A percentile compares a stretch with the other conserved stretches of the same genome.
phyloP scores from a whole-genome alignment of 2,329 filamentous ascomycete genomes.

The Exophiala alcalophila region DNA sequence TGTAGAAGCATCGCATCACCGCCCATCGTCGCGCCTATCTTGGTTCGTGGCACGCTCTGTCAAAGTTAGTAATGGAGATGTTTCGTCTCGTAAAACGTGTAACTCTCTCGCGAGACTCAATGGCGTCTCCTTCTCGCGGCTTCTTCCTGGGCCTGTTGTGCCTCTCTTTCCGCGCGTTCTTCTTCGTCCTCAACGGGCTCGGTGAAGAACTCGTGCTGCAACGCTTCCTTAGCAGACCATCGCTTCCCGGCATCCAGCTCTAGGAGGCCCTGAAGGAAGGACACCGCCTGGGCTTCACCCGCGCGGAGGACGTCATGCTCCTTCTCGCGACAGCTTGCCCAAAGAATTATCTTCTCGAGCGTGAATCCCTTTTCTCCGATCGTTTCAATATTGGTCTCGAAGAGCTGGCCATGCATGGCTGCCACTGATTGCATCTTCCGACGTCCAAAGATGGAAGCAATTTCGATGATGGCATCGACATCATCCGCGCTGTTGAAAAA shows the following conservation, averaged over 20 bases:
- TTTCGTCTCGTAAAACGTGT: too few species aligned
- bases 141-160: slow-evolving; percentile 20
- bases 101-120: slow-evolving; percentile 1
- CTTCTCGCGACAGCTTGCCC: slow-evolving; percentile 79
- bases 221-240: slow-evolving; percentile 43
- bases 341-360: slow-evolving; percentile 90
- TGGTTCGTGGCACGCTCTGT: too few species aligned
- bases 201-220: slow-evolving; percentile 47
- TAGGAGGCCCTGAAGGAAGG: slow-evolving; percentile 42
- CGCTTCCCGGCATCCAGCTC: slow-evolving; percentile 45
- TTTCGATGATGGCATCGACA: slow-evolving; percentile 95
- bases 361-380: slow-evolving; percentile 81
- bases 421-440: slow-evolving; percentile 80
- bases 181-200: slow-evolving; percentile 36
- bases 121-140: slow-evolving; percentile 10
- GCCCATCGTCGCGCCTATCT: too few species aligned
- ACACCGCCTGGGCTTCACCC: slow-evolving; percentile 46
- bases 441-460: slow-evolving; percentile 88
- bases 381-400: slow-evolving; percentile 89
- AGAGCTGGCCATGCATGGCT: slow-evolving; percentile 81
- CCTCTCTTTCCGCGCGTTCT: slow-evolving; percentile 27
- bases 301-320: slow-evolving; percentile 49
- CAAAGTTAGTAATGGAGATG: too few species aligned
- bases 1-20: background rate
- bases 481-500: slow-evolving; percentile 99